Evolutionary conservation across 2,329 filamentous ascomycete species (phyloP).

Genomic region (Trichophyton simii): DNA sequence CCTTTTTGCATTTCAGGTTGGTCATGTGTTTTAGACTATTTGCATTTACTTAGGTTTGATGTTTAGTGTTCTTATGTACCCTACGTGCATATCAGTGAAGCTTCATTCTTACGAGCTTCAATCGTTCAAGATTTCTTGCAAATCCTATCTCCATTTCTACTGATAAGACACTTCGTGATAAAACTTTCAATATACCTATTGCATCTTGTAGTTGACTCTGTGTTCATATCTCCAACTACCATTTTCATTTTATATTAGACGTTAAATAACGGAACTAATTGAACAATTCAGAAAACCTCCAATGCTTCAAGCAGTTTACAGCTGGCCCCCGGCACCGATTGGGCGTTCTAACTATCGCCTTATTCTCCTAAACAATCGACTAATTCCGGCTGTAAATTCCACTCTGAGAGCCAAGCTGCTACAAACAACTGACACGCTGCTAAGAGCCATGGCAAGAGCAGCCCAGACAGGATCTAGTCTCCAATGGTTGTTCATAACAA

Average conservation of each 20-base stretch:
- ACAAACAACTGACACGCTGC: constrained; percentile 75
- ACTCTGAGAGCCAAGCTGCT: constrained; percentile 64
- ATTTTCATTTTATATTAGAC: too few relatives aligned
- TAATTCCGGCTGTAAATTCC: constrained; percentile 14
- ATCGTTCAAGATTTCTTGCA: too few relatives aligned
- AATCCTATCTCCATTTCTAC: too few relatives aligned
- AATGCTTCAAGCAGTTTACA: not conserved
- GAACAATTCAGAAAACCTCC: not conserved
- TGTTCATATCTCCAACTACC: too few relatives aligned
- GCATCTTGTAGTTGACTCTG: too few relatives aligned
- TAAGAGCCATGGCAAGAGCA: constrained; percentile 80
- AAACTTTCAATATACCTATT: too few relatives aligned
- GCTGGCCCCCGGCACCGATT: too few relatives aligned
- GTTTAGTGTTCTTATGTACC: too few relatives aligned
- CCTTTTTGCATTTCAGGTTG: not conserved
- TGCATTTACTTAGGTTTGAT: not conserved
- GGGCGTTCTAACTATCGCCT: not conserved
- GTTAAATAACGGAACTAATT: too few relatives aligned
- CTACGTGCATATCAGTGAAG: too few relatives aligned
- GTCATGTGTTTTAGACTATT: not conserved
- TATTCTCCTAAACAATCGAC: not conserved
- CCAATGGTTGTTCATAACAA: constrained; percentile 29
- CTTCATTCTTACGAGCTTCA: too few relatives aligned
- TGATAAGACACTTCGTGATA: too few relatives aligned
- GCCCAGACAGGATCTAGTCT: constrained; percentile 55